These are phyloP conservation scores for Daldinia bambusicola DNA, from an alignment of 495 filamentous ascomycete species.

Conservation along the genomic window DNA sequence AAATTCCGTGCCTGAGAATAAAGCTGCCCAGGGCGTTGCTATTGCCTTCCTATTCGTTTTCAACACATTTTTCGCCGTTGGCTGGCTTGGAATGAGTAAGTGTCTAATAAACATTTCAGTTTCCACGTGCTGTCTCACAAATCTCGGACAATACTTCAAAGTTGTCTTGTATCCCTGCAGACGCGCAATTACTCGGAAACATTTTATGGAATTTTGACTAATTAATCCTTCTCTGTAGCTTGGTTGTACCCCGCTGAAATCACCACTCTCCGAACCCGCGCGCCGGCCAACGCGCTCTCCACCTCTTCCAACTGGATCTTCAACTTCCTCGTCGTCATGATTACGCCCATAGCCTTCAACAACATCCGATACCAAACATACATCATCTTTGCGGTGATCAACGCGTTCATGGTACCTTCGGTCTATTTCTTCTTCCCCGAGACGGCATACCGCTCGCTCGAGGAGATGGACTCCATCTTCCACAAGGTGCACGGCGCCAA, in stretches of 20 bases:
- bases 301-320: slow-evolving; percentile 73
- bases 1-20: slow-evolving; percentile 47
- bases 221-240: slow-evolving; percentile 20
- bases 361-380: slow-evolving; percentile 77
- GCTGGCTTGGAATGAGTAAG: slow-evolving; percentile 81
- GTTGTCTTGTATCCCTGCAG: not conserved
- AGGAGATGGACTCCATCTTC: slow-evolving; percentile 83
- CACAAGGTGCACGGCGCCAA: slow-evolving; percentile 63
- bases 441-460: slow-evolving; percentile 76
- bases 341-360: slow-evolving; percentile 75
- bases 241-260: slow-evolving; percentile 79
- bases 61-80: slow-evolving; percentile 80
- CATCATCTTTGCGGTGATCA: slow-evolving; percentile 82
- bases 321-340: slow-evolving; percentile 65
- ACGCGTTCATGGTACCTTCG: slow-evolving; percentile 74
- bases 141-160: not conserved
- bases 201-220: slow-evolving; percentile 18
- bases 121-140: not conserved
- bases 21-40: slow-evolving; percentile 55
- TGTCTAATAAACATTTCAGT: not conserved
- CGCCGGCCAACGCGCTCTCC: slow-evolving; percentile 76
- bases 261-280: slow-evolving; percentile 76
- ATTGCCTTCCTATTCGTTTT: slow-evolving; percentile 74
- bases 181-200: not conserved
- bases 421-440: slow-evolving; percentile 83